A percentile compares a stretch with the other conserved stretches of the same genome.
Evolutionary conservation across 257 asterid species (phyloP).

Genomic region (Plantago elongata): DNA sequence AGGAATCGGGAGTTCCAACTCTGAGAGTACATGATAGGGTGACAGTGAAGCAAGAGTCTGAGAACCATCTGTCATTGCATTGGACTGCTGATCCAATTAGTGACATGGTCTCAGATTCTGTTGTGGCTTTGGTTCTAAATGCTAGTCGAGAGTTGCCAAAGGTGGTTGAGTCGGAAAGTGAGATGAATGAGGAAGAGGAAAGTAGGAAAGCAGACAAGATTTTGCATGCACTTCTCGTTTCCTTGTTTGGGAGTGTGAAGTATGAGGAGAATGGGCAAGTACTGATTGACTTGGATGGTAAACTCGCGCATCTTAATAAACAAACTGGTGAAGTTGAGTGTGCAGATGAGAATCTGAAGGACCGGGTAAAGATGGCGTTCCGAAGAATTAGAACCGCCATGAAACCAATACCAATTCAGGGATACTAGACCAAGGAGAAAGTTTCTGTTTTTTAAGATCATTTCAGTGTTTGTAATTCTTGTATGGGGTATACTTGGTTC

Average conservation of each 20-base stretch:
- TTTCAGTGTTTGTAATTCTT: too few species aligned
- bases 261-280: slow-evolving; percentile 61
- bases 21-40: slow-evolving; percentile 72
- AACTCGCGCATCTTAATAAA: slow-evolving; percentile 62
- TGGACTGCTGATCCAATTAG: slow-evolving; percentile 97
- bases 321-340: slow-evolving; percentile 77
- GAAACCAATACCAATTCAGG: slow-evolving; percentile 75
- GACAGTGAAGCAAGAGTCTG: slow-evolving; percentile 80
- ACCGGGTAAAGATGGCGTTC: slow-evolving; percentile 76
- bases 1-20: slow-evolving; percentile 68
- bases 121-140: slow-evolving; percentile 75
- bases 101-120: slow-evolving; percentile 93
- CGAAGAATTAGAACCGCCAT: slow-evolving; percentile 61
- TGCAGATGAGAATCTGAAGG: slow-evolving; percentile 74
- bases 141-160: slow-evolving; percentile 72
- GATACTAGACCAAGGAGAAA: slow-evolving; percentile 16
- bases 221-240: slow-evolving; percentile 70
- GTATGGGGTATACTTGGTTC: too few species aligned
- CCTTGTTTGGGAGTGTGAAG: slow-evolving; percentile 85
- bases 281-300: slow-evolving; percentile 68
- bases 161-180: slow-evolving; percentile 54
- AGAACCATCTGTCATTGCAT: slow-evolving; percentile 75
- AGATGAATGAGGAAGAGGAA: slow-evolving; percentile 43
- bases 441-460: too few species aligned
- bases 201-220: slow-evolving; percentile 70